These are phyloP conservation scores for Ulvella scutata DNA, from an alignment of 139 green algal genomes.

Conservation along the genomic window DNA sequence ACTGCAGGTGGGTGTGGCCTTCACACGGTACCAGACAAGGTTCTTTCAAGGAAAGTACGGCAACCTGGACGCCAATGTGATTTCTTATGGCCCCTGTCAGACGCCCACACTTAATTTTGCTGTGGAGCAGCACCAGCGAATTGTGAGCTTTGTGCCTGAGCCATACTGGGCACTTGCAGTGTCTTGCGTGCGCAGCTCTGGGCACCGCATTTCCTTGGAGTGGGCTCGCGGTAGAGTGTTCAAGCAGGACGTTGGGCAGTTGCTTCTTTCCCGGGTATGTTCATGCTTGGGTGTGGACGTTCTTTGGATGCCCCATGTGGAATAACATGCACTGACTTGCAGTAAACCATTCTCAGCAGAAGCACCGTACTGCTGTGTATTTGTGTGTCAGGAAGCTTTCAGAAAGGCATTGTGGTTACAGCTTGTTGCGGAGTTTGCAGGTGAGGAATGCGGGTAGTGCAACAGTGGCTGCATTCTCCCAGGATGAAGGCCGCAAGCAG, in stretches of 20 bases:
- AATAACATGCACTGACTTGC: too few relatives aligned
- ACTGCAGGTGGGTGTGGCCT: constrained; percentile 50
- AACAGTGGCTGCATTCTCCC: constrained; percentile 26
- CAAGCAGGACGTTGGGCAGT: constrained; percentile 27
- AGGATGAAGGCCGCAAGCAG: constrained; percentile 39
- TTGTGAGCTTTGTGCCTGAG: constrained; percentile 48
- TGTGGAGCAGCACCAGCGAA: constrained; percentile 52
- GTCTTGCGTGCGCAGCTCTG: constrained; percentile 12
- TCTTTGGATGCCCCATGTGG: background rate
- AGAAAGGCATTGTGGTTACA: too few relatives aligned
- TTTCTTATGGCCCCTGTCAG: constrained; percentile 80
- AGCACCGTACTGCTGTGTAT: too few relatives aligned
- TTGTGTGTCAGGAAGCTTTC: too few relatives aligned
- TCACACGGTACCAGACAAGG: constrained; percentile 72
- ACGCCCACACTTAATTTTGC: constrained; percentile 74
- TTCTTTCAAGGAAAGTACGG: constrained; percentile 78
- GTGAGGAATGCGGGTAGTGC: constrained; percentile 20
- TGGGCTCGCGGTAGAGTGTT: constrained; percentile 61
- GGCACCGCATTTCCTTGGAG: constrained; percentile 28
- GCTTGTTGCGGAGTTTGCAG: constrained; percentile 6
- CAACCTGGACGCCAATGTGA: constrained; percentile 65
- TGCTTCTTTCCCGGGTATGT: constrained; percentile 10
- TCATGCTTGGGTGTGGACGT: background rate
- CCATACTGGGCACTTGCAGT: constrained; percentile 51
- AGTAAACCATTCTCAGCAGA: too few relatives aligned